Percentiles rank a stretch among this genome's conserved stretches.
These are phyloP conservation scores for Heritiera fomes DNA, from an alignment of 345 rosid species.

Conservation along the genomic window DNA sequence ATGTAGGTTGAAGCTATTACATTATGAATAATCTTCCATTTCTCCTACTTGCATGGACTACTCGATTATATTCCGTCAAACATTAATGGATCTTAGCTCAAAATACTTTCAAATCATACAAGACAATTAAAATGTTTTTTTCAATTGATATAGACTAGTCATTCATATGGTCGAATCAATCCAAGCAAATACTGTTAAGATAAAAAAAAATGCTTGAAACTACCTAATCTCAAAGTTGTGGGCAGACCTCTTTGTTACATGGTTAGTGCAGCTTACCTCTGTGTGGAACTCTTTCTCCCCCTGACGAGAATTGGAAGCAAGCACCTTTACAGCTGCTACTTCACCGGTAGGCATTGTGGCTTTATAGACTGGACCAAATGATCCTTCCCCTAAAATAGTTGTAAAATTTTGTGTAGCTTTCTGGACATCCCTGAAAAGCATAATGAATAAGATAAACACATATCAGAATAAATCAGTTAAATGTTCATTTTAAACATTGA, in stretches of 20 bases:
- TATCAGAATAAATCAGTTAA: not conserved
- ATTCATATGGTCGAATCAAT: not conserved
- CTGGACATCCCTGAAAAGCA: slow-evolving; percentile 75
- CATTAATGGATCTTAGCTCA: not conserved
- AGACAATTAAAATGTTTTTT: not conserved
- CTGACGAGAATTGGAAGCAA: slow-evolving; percentile 84
- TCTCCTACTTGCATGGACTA: not conserved
- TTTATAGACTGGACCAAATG: slow-evolving; percentile 94
- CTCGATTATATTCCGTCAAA: not conserved
- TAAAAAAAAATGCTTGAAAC: not conserved
- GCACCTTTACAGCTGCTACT: slow-evolving; percentile 83
- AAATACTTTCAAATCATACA: not conserved
- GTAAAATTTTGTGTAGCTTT: slow-evolving; percentile 90
- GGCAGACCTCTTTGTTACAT: not conserved
- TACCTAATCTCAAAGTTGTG: not conserved
- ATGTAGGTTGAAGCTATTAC: not conserved
- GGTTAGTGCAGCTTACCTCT: slow-evolving; percentile 53
- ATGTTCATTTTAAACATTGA: not conserved
- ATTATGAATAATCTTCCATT: not conserved
- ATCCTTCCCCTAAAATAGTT: slow-evolving; percentile 81
- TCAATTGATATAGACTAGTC: not conserved
- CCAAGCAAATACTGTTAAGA: not conserved
- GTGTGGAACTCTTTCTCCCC: slow-evolving; percentile 95
- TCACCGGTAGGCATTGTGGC: slow-evolving; percentile 69
- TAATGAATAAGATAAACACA: not conserved